Base-by-base conservation (phyloP, 352 stramenopile species). In the Phytophthora pisi region DNA sequence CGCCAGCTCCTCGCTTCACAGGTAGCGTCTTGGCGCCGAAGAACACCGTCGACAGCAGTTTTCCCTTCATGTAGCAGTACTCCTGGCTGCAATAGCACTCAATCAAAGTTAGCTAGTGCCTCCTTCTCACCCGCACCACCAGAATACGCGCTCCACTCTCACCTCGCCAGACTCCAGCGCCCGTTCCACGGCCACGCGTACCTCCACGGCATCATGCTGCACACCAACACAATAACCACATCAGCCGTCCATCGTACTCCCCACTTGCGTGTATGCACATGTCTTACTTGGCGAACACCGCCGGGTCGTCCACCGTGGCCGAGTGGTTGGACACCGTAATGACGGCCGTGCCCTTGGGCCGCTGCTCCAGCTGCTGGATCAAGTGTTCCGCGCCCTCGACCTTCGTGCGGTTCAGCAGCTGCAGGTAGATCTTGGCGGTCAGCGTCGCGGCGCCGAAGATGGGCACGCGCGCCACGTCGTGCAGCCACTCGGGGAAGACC, bases 271-370 rank as follows among this genome's bases (percentile, higher is more conserved):
- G 38, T 7, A 7, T 16, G 13, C 18, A 7, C 24, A n/a, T 10
- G 7, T 75, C 81, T 52, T 79, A 92, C 84, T 75, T 78, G 5
- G 84, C 84, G 50, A 95, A 72, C 2, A 93, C 63, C 20, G 68
- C 84, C 0, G 88, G 88, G 54, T 95, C 88, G 64, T 95, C 88
- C 28, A 95, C 84, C 5, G 86, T 95, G 9, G 88, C 84, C 53
- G 85, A 89, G 78, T 95, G 88, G 65, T 95, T 95, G 30, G 82
- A 93, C 45, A 95, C 86, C 30, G 88, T 95, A 65, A 95, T 91
- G 58, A 95, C 58, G 28, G 85, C 57, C 40, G 79, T 82, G 40
- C 75, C 70, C 5, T 74, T 57, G 34, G 82, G 84, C 7, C 84
- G 72, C 43, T 70, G 54, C 7, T 86, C 68, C 26, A 90, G 47